Conservation (phyloP, 164 flowering plant species). For the Paratinospora sagittata region DNA sequence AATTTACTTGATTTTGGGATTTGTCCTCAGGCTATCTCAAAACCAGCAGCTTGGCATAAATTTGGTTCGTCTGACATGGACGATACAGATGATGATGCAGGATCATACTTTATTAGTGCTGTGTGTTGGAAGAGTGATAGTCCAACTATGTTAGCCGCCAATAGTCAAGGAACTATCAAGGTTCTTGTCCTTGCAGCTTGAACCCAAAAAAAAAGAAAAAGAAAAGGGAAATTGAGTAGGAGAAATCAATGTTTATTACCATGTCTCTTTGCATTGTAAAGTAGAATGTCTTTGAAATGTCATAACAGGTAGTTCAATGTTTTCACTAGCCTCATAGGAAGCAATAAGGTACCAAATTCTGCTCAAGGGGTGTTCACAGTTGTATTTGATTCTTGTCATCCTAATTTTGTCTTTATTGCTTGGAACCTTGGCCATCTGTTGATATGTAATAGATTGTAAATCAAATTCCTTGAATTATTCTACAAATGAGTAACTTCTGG, state of each 20-base stretch:
- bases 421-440: neutral
- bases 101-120: conserved; percentile 84
- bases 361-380: neutral
- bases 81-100: conserved; percentile 67
- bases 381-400: neutral
- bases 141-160: conserved; percentile 85
- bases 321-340: neutral
- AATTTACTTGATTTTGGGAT: neutral
- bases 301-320: neutral
- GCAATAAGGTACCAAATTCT: neutral
- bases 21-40: conserved; percentile 69
- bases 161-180: conserved; percentile 95
- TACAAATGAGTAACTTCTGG: neutral
- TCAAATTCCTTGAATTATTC: conserved; percentile 2
- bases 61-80: conserved; percentile 69
- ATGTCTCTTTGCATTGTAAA: neutral
- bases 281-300: neutral
- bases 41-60: conserved; percentile 78
- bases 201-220: conserved; percentile 6
- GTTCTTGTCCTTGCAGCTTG: conserved; percentile 80
- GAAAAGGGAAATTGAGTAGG: neutral
- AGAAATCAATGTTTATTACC: neutral
- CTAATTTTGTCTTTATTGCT: neutral
- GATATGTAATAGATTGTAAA: neutral
- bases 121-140: conserved; percentile 98